Evolutionary conservation across 257 asterid species (phyloP), one percentile per base, ranked within the genome.

Genomic region (Solanum dulcamara): DNA sequence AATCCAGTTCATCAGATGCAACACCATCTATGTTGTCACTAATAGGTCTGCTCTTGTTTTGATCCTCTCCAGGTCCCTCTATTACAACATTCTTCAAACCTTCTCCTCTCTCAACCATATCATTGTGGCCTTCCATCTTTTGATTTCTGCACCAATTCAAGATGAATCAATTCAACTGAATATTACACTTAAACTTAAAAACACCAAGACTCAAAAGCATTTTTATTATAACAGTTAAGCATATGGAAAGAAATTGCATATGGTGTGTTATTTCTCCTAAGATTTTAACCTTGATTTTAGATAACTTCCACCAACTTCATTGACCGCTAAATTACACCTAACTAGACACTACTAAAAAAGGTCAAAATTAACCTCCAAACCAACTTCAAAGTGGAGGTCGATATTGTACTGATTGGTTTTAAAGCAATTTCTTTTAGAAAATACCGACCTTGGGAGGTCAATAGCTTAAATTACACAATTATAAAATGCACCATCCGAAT

Each of bases 51-150:
- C 94, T 92, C 59, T 92, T 94, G 17, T 84, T 81, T 66, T 90
- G 97, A 72, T 94, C 93, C 51, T 93, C 95, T 83, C 87, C 86
- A 24, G 38, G 66, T 68, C 83, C 85, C 37, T 89, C 92, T 30
- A 75, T 83, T 11, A 85, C 66, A 22, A 89, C 90, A 26, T 87
- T 67, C n/a, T 86, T 94, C 24, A 80, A 90, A 86, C 81, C 84
- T 84, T 87, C 92, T 35, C 93, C 92, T 7, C 82, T 83, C 88
- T 90, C 59, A 40, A 93, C 90, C 92, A 92, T 91, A 18, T 92
- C 97, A 67, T 91, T 92, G 82, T 86, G 72, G 17, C 72, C 90
- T 86, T 92, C 98, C 95, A 93, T 93, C 92, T 92, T 92, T 93
- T 53, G 94, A 93, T 89, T 90, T 92, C 92, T 90, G 89, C 90